Percentiles rank a stretch among this genome's conserved stretches.
Evolutionary conservation across 257 asterid species (phyloP).

Genomic region (Przewalskia tangutica): DNA sequence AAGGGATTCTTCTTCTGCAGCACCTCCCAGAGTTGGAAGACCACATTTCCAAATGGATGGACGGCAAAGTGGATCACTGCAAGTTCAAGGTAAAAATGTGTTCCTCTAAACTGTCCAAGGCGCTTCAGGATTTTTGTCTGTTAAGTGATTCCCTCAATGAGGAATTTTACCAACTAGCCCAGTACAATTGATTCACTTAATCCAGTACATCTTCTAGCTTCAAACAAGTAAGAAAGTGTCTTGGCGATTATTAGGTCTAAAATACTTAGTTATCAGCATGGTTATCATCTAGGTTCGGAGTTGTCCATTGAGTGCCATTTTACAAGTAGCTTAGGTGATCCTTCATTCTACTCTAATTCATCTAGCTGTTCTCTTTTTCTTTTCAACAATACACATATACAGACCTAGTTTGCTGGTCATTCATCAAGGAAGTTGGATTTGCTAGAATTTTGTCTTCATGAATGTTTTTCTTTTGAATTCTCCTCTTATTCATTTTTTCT

Average conservation of each 20-base stretch:
- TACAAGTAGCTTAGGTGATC: not conserved
- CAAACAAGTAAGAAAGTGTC: not conserved
- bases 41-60: slow-evolving; percentile 58
- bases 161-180: not conserved
- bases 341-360: not conserved
- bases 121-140: not conserved
- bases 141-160: not conserved
- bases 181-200: not conserved
- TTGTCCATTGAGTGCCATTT: not conserved
- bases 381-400: not conserved
- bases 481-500: slow-evolving; percentile 3
- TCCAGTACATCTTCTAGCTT: not conserved
- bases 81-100: slow-evolving; percentile 48
- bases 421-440: not conserved
- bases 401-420: slow-evolving; percentile 1
- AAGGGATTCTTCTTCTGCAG: slow-evolving; percentile 30
- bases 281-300: not conserved
- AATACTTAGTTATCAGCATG: not conserved
- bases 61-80: slow-evolving; percentile 55
- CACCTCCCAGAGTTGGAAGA: slow-evolving; percentile 52
- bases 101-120: not conserved
- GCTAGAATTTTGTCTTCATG: not conserved
- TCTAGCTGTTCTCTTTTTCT: not conserved
- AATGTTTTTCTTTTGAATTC: slow-evolving; percentile 7
- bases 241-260: not conserved